Conservation (phyloP, 805 yeast species). For the Kluyveromyces dobzhanskii region DNA sequence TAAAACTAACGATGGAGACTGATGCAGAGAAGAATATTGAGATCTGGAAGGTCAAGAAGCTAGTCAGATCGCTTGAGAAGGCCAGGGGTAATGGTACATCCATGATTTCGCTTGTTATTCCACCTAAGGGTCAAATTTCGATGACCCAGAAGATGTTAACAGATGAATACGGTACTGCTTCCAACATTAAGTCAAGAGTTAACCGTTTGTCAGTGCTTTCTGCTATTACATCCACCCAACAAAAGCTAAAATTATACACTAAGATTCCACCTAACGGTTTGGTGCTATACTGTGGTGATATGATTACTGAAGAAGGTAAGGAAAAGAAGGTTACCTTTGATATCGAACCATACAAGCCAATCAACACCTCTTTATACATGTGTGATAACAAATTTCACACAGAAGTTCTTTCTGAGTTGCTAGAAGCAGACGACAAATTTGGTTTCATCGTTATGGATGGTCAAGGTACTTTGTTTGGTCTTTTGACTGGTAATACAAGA, state of each 20-base stretch:
- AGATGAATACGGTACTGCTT: constrained; percentile 98
- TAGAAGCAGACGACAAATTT: constrained; percentile 91
- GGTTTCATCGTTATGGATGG: constrained; percentile 99
- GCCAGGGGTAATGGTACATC: constrained; percentile 99
- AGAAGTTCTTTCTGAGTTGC: constrained; percentile 87
- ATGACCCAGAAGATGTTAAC: constrained; percentile 84
- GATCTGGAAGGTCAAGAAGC: constrained; percentile 97
- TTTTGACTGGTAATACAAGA: constrained; percentile 93
- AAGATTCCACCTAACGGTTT: constrained; percentile 91
- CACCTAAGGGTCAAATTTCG: constrained; percentile 92
- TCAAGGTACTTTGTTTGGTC: constrained; percentile 95
- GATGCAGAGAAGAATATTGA: constrained; percentile 96
- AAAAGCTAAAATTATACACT: constrained; percentile 82
- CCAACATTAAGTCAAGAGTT: constrained; percentile 95
- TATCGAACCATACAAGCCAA: constrained; percentile 98
- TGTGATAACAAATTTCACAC: constrained; percentile 99
- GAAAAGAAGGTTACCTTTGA: constrained; percentile 95
- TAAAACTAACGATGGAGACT: constrained; percentile 31
- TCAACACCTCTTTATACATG: constrained; percentile 89
- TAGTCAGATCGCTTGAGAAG: constrained; percentile 74
- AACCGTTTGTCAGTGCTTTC: constrained; percentile 91
- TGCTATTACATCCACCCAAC: constrained; percentile 98
- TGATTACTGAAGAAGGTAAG: constrained; percentile 92
- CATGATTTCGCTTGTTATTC: constrained; percentile 92
- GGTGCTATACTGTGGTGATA: constrained; percentile 97